Evolutionary conservation across 805 yeast species (phyloP).

Genomic region (Barnettozyma botsteinii): DNA sequence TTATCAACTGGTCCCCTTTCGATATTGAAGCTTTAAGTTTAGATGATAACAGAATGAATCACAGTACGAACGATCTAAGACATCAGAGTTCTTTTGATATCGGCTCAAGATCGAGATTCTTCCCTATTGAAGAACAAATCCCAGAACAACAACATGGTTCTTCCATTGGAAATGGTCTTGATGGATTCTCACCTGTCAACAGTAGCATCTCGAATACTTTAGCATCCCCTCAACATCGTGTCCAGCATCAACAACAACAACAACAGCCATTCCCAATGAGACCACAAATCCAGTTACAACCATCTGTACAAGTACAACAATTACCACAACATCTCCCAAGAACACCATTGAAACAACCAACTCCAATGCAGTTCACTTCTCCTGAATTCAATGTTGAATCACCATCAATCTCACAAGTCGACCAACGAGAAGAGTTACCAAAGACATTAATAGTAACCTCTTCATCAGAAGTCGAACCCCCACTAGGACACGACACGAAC

Average conservation of each 20-base stretch:
- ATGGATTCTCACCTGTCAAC: background rate
- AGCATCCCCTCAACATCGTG: background rate
- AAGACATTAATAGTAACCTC: constrained; percentile 2
- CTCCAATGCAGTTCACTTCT: background rate
- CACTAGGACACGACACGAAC: background rate
- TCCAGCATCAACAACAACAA: background rate
- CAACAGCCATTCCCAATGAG: background rate
- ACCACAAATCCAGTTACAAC: background rate
- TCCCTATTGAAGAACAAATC: constrained; percentile 14
- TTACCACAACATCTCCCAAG: background rate
- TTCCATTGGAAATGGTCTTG: too few relatives aligned
- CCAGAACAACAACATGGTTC: background rate
- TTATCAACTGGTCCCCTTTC: constrained; percentile 24
- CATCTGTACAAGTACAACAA: background rate
- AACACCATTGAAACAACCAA: constrained; percentile 1
- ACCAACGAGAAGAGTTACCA: background rate
- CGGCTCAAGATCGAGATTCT: constrained; percentile 21
- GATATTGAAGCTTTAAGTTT: constrained; percentile 17
- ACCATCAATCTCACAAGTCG: background rate
- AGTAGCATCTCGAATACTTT: background rate
- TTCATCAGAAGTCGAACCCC: constrained; percentile 3
- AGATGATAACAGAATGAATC: constrained; percentile 14
- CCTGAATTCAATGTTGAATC: background rate
- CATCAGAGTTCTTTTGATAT: constrained; percentile 10
- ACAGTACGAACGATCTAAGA: background rate